A percentile compares a stretch with the other conserved stretches of the same genome.
These are phyloP conservation scores for Tephrocybe sp. DNA, from an alignment of 768 basidiomycete genomes.

Conservation along the genomic window DNA sequence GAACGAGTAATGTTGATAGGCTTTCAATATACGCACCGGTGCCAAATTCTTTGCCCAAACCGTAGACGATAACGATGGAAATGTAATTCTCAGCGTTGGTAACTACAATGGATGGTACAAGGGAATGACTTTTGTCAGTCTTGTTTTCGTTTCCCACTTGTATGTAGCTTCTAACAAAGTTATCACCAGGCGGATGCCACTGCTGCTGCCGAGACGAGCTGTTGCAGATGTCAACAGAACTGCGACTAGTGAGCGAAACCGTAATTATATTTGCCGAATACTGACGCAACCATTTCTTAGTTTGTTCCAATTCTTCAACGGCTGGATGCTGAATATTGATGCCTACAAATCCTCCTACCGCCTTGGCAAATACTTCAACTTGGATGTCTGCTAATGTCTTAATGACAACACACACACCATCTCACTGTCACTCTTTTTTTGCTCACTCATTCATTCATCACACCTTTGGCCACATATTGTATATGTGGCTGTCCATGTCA, in stretches of 20 bases:
- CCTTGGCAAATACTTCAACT: slow-evolving; percentile 69
- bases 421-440: slow-evolving; percentile 10
- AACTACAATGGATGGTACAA: slow-evolving; percentile 73
- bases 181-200: slow-evolving; percentile 48
- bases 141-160: neutral
- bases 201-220: slow-evolving; percentile 46
- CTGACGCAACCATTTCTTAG: slow-evolving; percentile 29
- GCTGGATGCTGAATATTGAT: slow-evolving; percentile 63
- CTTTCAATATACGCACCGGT: slow-evolving; percentile 71
- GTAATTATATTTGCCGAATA: neutral
- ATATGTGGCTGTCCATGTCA: slow-evolving; percentile 1
- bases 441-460: neutral
- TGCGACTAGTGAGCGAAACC: slow-evolving; percentile 69
- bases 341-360: slow-evolving; percentile 38
- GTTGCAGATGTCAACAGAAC: slow-evolving; percentile 80
- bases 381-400: slow-evolving; percentile 34
- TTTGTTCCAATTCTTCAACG: slow-evolving; percentile 68
- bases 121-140: slow-evolving; percentile 56
- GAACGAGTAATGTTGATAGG: slow-evolving; percentile 29
- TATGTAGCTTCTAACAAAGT: neutral
- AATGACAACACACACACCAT: neutral
- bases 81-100: slow-evolving; percentile 59
- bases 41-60: slow-evolving; percentile 56
- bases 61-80: slow-evolving; percentile 45
- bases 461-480: slow-evolving; percentile 4